Evolutionary conservation across 495 filamentous ascomycete genomes (phyloP).

Genomic region (Pyronema omphalodes): DNA sequence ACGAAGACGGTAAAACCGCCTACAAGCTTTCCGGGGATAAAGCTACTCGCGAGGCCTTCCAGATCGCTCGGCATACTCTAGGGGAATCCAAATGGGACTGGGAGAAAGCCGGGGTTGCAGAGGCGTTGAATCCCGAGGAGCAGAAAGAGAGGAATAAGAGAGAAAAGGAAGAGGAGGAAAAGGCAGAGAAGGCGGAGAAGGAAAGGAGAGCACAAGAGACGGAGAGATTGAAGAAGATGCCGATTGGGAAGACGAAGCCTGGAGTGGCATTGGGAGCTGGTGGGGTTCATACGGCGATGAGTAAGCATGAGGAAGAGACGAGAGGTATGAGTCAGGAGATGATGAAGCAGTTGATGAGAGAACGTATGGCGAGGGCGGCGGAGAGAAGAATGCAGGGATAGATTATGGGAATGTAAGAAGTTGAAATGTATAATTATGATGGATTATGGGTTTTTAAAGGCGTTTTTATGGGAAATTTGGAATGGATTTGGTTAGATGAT

Average conservation of each 20-base stretch:
- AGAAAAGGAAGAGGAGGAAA: slow-evolving; percentile 40
- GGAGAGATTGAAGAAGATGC: slow-evolving; percentile 45
- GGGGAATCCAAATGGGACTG: slow-evolving; percentile 67
- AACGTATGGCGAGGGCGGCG: slow-evolving; percentile 14
- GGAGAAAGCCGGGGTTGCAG: slow-evolving; percentile 52
- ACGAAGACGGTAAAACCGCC: slow-evolving; percentile 46
- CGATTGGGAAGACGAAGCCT: slow-evolving; percentile 41
- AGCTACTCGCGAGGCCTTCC: slow-evolving; percentile 75
- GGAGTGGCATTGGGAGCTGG: slow-evolving; percentile 17
- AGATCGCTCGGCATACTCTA: slow-evolving; percentile 62
- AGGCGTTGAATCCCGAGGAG: slow-evolving; percentile 46
- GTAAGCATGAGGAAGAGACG: slow-evolving; percentile 23
- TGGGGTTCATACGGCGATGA: slow-evolving; percentile 18
- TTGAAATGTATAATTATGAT: too few species aligned
- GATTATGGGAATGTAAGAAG: slow-evolving; percentile 29
- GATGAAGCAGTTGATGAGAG: slow-evolving; percentile 12
- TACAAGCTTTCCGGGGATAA: slow-evolving; percentile 82
- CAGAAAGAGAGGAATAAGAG: slow-evolving; percentile 42
- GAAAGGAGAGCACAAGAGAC: slow-evolving; percentile 36
- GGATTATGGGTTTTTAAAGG: too few species aligned
- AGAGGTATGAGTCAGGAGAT: slow-evolving; percentile 22
- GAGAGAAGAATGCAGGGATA: slow-evolving; percentile 54
- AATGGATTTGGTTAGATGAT: too few species aligned
- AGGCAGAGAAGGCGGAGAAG: slow-evolving; percentile 38
- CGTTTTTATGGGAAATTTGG: too few species aligned